phyloP scores from a whole-genome alignment of 108 stramenopile species.

The Cyclotella cryptica region DNA sequence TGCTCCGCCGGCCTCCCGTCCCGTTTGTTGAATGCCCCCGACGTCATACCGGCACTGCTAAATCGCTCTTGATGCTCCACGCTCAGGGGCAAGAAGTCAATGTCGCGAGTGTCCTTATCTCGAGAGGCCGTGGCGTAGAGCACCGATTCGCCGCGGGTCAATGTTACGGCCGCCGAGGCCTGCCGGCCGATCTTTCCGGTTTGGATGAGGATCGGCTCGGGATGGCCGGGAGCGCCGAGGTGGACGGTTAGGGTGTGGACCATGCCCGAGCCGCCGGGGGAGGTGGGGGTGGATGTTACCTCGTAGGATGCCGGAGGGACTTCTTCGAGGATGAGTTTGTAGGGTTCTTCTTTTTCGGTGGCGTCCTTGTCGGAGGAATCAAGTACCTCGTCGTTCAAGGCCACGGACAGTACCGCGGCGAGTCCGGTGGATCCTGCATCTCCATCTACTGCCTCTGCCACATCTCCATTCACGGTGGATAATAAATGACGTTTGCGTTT shows the following conservation, averaged over 20 bases:
- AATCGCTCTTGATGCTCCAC: slow-evolving; percentile 96
- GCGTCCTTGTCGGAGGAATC: slow-evolving; percentile 3
- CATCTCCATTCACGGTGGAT: slow-evolving; percentile 22
- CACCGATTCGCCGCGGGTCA: slow-evolving; percentile 79
- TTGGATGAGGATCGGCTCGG: slow-evolving; percentile 68
- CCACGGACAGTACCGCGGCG: not conserved
- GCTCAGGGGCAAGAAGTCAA: slow-evolving; percentile 91
- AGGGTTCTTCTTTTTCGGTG: slow-evolving; percentile 14
- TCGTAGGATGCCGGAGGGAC: slow-evolving; percentile 54
- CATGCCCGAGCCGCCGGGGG: slow-evolving; percentile 41
- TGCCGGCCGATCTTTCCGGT: slow-evolving; percentile 90
- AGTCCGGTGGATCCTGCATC: not conserved
- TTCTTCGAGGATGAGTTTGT: slow-evolving; percentile 32
- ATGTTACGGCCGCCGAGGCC: slow-evolving; percentile 78
- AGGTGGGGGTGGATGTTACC: slow-evolving; percentile 53
- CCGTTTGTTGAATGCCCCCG: slow-evolving; percentile 78
- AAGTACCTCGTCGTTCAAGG: not conserved
- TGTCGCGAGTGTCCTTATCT: slow-evolving; percentile 62
- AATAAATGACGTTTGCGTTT: not conserved
- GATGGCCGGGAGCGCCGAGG: slow-evolving; percentile 67
- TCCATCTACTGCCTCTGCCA: not conserved
- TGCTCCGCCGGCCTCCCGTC: slow-evolving; percentile 91
- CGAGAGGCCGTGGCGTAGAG: slow-evolving; percentile 77
- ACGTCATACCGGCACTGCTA: slow-evolving; percentile 85
- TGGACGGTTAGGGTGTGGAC: slow-evolving; percentile 77